A percentile compares a stretch with the other conserved stretches of the same genome.
phyloP scores from a whole-genome alignment of 2,329 filamentous ascomycete species.

The Pleurostoma richardsiae region DNA sequence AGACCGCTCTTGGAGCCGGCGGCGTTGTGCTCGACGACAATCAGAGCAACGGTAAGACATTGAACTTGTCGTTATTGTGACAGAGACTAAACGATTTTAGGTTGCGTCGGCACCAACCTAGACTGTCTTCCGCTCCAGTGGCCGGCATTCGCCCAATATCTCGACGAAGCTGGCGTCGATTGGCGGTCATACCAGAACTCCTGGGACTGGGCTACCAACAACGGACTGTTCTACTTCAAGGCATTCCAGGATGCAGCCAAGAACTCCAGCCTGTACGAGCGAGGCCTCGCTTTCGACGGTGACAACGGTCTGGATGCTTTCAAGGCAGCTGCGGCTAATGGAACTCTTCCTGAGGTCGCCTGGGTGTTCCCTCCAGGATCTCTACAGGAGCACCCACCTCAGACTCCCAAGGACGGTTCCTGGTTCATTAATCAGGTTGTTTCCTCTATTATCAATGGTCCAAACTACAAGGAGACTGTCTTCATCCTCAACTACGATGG shows the following conservation, averaged over 20 bases:
- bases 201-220: constrained; percentile 47
- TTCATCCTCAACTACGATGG: constrained; percentile 45
- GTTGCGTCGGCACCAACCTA: constrained; percentile 34
- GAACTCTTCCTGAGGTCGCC: constrained; percentile 44
- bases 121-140: constrained; percentile 50
- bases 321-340: constrained; percentile 41
- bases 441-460: constrained; percentile 40
- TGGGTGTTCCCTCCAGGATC: constrained; percentile 46
- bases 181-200: constrained; percentile 46
- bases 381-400: constrained; percentile 49
- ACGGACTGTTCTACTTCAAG: constrained; percentile 46
- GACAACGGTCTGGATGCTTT: constrained; percentile 39
- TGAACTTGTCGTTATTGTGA: constrained; percentile 8
- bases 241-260: constrained; percentile 41
- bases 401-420: constrained; percentile 45
- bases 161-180: constrained; percentile 38
- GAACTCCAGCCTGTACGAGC: constrained; percentile 33
- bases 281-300: constrained; percentile 37
- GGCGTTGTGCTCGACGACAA: constrained; percentile 44
- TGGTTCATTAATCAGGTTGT: constrained; percentile 51
- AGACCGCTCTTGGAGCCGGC: constrained; percentile 22
- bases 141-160: constrained; percentile 45
- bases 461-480: constrained; percentile 40
- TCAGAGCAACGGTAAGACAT: constrained; percentile 31
- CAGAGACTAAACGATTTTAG: constrained; percentile 4